Percentiles rank a stretch among this genome's conserved stretches.
Evolutionary conservation across 164 flowering plant genomes (phyloP).

Genomic region (Stephania yunnanensis): DNA sequence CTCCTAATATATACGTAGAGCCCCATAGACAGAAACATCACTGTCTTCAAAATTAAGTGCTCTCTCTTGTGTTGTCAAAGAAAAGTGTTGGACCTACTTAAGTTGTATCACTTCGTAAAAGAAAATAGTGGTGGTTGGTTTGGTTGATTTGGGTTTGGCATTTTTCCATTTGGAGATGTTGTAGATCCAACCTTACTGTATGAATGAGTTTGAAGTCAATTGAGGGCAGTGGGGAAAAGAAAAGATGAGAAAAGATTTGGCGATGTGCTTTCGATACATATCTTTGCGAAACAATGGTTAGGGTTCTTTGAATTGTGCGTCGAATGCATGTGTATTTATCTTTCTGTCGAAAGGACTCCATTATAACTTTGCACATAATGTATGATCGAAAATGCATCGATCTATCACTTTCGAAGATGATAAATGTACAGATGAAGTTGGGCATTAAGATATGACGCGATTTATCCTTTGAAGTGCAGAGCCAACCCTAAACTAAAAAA

Average conservation of each 20-base stretch:
- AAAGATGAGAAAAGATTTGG: neutral
- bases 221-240: neutral
- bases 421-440: neutral
- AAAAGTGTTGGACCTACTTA: neutral
- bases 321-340: no score
- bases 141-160: neutral
- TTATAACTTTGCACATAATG: no score
- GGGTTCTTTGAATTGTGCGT: no score
- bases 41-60: slow-evolving; percentile 1
- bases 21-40: slow-evolving; percentile 5
- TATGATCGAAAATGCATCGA: no score
- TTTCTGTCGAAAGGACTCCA: no score
- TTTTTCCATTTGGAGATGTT: neutral
- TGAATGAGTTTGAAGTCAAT: neutral
- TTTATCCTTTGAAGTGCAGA: neutral
- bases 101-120: neutral
- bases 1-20: neutral
- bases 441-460: neutral
- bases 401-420: no score
- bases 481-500: neutral
- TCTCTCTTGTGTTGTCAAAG: neutral
- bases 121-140: neutral
- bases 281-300: no score
- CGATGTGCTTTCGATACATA: no score
- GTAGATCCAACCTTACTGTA: neutral